phyloP scores from a whole-genome alignment of 2,329 filamentous ascomycete species.

The Verticillium nonalfalfae region DNA sequence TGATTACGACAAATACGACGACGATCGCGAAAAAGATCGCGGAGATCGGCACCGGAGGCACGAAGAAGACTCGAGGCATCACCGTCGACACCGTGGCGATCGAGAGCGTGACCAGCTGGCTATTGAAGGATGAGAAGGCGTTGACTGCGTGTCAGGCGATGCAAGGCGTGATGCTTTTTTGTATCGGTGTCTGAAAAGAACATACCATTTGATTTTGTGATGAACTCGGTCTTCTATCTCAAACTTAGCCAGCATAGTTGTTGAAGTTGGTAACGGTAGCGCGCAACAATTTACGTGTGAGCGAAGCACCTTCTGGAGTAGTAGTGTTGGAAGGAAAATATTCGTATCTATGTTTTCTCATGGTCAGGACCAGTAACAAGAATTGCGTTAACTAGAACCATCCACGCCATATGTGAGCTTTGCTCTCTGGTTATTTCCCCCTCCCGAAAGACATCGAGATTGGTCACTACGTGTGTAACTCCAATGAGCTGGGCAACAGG shows the following conservation, averaged over 20 bases:
- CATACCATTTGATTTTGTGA: neutral
- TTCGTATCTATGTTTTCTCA: neutral
- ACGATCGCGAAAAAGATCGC: constrained; percentile 17
- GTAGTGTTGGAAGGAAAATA: neutral
- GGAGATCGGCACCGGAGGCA: constrained; percentile 21
- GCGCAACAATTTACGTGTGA: neutral
- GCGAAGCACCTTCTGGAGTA: neutral
- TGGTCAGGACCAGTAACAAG: neutral
- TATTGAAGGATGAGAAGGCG: constrained; percentile 3
- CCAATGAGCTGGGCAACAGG: too few relatives aligned
- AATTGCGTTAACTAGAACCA: too few relatives aligned
- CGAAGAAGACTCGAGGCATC: constrained; percentile 19
- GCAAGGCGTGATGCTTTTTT: neutral
- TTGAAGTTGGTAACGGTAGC: neutral
- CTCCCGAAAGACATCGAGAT: neutral
- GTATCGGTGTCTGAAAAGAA: neutral
- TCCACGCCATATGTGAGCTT: too few relatives aligned
- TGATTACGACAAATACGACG: constrained; percentile 27
- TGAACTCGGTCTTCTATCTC: neutral
- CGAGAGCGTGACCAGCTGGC: constrained; percentile 12
- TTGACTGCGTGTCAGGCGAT: neutral
- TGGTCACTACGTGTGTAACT: too few relatives aligned
- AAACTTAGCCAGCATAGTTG: neutral
- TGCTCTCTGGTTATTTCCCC: neutral
- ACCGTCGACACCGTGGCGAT: constrained; percentile 14